Evolutionary conservation across 352 stramenopile genomes (phyloP).

Genomic region (Pelagophyceae sp.): DNA sequence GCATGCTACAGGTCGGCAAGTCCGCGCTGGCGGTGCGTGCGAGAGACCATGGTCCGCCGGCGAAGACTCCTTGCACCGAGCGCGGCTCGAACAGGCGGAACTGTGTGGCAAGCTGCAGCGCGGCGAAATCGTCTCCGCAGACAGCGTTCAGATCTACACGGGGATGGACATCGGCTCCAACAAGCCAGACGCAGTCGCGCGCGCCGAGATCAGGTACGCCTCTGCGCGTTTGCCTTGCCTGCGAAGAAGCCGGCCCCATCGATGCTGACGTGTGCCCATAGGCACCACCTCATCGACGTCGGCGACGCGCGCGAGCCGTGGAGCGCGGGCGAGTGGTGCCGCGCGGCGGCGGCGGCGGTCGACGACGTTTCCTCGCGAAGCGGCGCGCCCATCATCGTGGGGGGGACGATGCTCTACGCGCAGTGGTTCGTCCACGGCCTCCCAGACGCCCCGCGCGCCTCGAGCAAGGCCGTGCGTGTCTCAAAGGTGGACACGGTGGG

Average conservation of each 20-base stretch:
- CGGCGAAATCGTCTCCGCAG: slow-evolving; percentile 57
- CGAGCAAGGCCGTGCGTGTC: slow-evolving; percentile 31
- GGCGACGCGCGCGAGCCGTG: slow-evolving; percentile 23
- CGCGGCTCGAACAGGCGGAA: too few relatives aligned
- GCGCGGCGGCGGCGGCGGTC: slow-evolving; percentile 29
- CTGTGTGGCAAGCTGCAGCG: neutral
- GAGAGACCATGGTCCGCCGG: too few relatives aligned
- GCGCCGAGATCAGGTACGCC: slow-evolving; percentile 54
- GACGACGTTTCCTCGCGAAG: slow-evolving; percentile 32
- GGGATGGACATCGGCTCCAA: slow-evolving; percentile 64
- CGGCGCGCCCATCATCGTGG: slow-evolving; percentile 57
- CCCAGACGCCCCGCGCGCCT: slow-evolving; percentile 47
- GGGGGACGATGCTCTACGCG: slow-evolving; percentile 70
- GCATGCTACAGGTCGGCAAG: neutral
- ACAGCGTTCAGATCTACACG: slow-evolving; percentile 63
- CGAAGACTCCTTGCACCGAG: too few relatives aligned
- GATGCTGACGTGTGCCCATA: slow-evolving; percentile 6
- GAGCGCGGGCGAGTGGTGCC: slow-evolving; percentile 9
- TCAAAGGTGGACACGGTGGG: too few relatives aligned
- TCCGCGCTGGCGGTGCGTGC: neutral
- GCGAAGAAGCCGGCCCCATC: slow-evolving; percentile 12
- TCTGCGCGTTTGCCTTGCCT: too few relatives aligned
- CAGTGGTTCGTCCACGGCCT: slow-evolving; percentile 57
- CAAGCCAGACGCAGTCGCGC: slow-evolving; percentile 53
- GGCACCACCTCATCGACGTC: slow-evolving; percentile 24